A percentile compares a stretch with the other conserved stretches of the same genome.
Conservation (phyloP, 345 rosid genomes). For the Microthlaspi erraticum region DNA sequence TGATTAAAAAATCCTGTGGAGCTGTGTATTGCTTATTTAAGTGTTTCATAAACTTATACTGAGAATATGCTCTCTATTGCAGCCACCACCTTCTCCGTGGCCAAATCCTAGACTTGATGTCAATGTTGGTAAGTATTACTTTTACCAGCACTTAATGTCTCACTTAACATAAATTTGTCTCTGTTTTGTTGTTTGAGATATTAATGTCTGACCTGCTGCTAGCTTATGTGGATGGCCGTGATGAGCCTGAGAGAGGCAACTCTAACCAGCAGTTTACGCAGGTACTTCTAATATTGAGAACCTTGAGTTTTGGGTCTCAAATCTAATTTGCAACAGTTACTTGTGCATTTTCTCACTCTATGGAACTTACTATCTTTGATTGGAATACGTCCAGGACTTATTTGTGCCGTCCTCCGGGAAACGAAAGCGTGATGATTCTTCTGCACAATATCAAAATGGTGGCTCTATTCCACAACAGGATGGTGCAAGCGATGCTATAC, state of each 20-base stretch:
- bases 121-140: conserved; percentile 79
- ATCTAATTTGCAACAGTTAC: conserved; percentile 3
- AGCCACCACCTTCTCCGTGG: conserved; percentile 97
- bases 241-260: conserved; percentile 79
- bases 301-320: conserved; percentile 1
- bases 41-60: neutral
- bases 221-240: conserved; percentile 97
- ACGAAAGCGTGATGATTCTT: conserved; percentile 87
- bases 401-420: conserved; percentile 78
- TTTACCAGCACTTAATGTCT: conserved; percentile 13
- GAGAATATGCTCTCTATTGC: conserved; percentile 36
- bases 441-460: conserved; percentile 74
- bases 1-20: neutral
- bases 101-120: conserved; percentile 88
- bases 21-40: neutral
- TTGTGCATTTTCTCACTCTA: neutral
- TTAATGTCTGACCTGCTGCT: conserved; percentile 32
- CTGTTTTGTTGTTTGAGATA: conserved; percentile 32
- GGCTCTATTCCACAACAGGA: conserved; percentile 95
- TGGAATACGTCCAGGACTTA: conserved; percentile 72
- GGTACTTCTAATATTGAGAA: conserved; percentile 50
- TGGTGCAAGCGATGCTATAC: conserved; percentile 75
- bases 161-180: neutral
- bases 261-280: conserved; percentile 77
- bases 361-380: conserved; percentile 25